A percentile compares a stretch with the other conserved stretches of the same genome.
These are phyloP conservation scores for Kuraishia borneana DNA, from an alignment of 805 yeast genomes.

Conservation along the genomic window DNA sequence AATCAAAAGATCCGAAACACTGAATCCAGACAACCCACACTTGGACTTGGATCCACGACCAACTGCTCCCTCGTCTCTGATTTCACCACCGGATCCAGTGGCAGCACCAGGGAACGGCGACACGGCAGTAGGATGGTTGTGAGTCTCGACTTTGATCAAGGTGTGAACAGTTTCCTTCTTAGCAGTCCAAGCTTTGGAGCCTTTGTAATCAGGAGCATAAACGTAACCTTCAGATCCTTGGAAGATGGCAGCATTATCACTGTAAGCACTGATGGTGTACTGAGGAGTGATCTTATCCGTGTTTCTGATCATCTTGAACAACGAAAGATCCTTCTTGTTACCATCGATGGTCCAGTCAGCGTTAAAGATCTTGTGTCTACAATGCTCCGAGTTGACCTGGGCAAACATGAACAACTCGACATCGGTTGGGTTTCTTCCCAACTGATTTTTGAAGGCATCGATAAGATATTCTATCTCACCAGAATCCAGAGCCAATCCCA, in stretches of 20 bases:
- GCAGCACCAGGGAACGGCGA: slow-evolving; percentile 99
- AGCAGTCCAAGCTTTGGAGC: slow-evolving; percentile 60
- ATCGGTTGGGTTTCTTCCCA: slow-evolving; percentile 90
- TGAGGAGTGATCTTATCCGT: slow-evolving; percentile 76
- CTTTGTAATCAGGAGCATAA: slow-evolving; percentile 65
- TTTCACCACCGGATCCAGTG: slow-evolving; percentile 99
- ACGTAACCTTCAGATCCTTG: slow-evolving; percentile 72
- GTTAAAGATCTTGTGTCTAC: slow-evolving; percentile 97
- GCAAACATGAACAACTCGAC: slow-evolving; percentile 99
- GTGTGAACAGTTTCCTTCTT: slow-evolving; percentile 75
- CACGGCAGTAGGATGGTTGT: slow-evolving; percentile 98
- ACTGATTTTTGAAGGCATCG: slow-evolving; percentile 64
- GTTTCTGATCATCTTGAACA: slow-evolving; percentile 92
- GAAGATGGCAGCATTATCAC: slow-evolving; percentile 95
- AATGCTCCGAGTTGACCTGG: slow-evolving; percentile 97
- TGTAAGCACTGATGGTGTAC: slow-evolving; percentile 84
- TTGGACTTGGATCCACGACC: slow-evolving; percentile 97
- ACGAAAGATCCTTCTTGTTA: slow-evolving; percentile 53
- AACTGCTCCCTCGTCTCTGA: slow-evolving; percentile 99
- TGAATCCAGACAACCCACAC: slow-evolving; percentile 90
- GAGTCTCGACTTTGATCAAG: slow-evolving; percentile 94
- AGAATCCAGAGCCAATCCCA: slow-evolving; percentile 90
- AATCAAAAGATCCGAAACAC: slow-evolving; percentile 82
- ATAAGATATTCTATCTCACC: slow-evolving; percentile 88
- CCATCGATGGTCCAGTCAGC: slow-evolving; percentile 98